Evolutionary conservation across 1,284 basidiomycete species (phyloP), one percentile per base, ranked within the genome.

Genomic region (Pisolithus thermaeus): DNA sequence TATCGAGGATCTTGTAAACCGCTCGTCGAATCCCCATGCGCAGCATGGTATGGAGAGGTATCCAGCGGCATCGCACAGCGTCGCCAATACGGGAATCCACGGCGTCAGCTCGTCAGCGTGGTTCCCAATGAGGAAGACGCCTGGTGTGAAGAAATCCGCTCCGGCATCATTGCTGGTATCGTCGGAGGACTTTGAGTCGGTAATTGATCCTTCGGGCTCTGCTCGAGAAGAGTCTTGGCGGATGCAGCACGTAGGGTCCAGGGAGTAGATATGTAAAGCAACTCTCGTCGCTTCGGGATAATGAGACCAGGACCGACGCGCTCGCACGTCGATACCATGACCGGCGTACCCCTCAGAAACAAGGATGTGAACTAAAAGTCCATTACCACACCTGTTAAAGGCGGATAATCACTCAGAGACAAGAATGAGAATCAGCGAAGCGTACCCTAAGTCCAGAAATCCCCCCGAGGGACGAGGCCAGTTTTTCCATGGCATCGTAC

Each of bases 71-170:
- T 61, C 61, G 28, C 73, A 63, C 7, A 88, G 67, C 0, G 87
- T 80, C 0, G 86, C 77, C 6, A 92, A 70, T 0, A 93, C 74
- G 0, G 92, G 86, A 4, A 91, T 69, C 91, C 91, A 95, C 0
- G 91, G 92, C 43, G 95, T 96, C 16, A 99, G 75, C 62, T 99
- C 95, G 69, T 99, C 95, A 0, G 95, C 90, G 67, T 99, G 95
- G 69, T 98, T 98, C 9, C 91, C 94, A 45, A 99, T 88, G 48
- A 98, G 70, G 70, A 97, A 98, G 1, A 76, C 70, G 0, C 77
- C 81, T 0, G 52, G 44, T 9, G 40, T 23, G 40, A 64, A 28
- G 43, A 50, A 47, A 12, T 59, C 49, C 3, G 50, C 12, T 8
- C 27, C 18, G 32, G 16, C 37, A 6, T 16, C 2, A 11, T 7